Evolutionary conservation across 305 asterid species (phyloP).

Genomic region (Fraxinus nigra): DNA sequence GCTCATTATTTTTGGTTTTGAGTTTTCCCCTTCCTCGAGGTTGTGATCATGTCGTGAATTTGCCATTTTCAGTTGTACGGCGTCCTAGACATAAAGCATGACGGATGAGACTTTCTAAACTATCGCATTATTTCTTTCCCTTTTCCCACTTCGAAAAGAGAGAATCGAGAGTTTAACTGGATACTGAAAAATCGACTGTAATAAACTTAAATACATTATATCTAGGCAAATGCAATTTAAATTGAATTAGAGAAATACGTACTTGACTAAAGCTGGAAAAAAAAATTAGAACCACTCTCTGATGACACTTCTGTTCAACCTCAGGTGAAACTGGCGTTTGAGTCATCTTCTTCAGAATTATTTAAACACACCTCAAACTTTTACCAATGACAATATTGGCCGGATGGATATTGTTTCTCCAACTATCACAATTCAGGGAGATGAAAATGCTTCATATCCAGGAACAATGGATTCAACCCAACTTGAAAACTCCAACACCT

Average conservation of each 20-base stretch:
- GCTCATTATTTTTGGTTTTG: neutral
- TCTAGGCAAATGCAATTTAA: neutral
- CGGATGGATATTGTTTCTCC: conserved; percentile 43
- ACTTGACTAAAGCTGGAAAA: neutral
- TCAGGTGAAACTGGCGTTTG: conserved; percentile 85
- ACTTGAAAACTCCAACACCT: conserved; percentile 37
- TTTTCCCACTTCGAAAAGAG: neutral
- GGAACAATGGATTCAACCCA: conserved; percentile 37
- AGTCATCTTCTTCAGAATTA: conserved; percentile 75
- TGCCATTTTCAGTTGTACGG: neutral
- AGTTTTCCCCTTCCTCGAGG: neutral
- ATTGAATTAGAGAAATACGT: neutral
- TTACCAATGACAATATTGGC: conserved; percentile 28
- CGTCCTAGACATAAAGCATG: neutral
- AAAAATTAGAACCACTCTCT: neutral
- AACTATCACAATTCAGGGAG: conserved; percentile 29
- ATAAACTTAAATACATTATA: neutral
- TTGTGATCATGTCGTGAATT: neutral
- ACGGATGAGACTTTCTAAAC: neutral
- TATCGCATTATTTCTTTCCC: neutral
- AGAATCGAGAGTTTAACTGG: neutral
- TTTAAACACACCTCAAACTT: conserved; percentile 45
- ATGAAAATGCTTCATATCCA: conserved; percentile 33
- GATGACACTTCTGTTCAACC: neutral
- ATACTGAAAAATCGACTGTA: neutral